These are phyloP conservation scores for Leucosporidium creatinivorum DNA, from an alignment of 768 basidiomycete species.

Conservation along the genomic window DNA sequence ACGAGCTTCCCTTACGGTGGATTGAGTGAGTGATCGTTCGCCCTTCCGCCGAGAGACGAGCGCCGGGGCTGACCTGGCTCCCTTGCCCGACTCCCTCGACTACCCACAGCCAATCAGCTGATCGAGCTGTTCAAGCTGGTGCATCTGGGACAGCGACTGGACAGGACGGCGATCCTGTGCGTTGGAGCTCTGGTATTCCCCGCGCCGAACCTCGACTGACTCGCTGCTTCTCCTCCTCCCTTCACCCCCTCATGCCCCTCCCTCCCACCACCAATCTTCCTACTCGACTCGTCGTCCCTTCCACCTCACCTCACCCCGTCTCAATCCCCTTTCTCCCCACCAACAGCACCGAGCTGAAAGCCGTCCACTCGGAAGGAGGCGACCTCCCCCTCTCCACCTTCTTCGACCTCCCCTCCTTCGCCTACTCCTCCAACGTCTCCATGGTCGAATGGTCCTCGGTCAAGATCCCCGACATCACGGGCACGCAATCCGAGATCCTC, in stretches of 20 bases:
- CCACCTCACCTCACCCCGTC: background rate
- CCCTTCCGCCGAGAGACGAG: too few species aligned
- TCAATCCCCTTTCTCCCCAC: background rate
- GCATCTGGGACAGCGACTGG: slow-evolving; percentile 23
- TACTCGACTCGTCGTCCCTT: too few species aligned
- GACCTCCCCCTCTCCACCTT: slow-evolving; percentile 21
- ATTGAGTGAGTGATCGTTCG: slow-evolving; percentile 10
- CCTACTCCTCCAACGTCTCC: slow-evolving; percentile 27
- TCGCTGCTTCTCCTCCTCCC: too few species aligned
- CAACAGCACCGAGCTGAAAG: slow-evolving; percentile 25
- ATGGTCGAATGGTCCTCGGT: slow-evolving; percentile 26
- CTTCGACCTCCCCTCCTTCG: slow-evolving; percentile 26
- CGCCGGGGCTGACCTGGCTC: background rate
- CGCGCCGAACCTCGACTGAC: too few species aligned
- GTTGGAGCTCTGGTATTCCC: background rate
- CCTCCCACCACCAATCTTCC: too few species aligned
- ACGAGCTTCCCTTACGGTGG: slow-evolving; percentile 29
- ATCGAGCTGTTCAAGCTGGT: slow-evolving; percentile 31
- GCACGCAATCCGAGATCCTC: slow-evolving; percentile 20
- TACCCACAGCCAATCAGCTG: slow-evolving; percentile 19
- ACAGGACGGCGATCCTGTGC: slow-evolving; percentile 24
- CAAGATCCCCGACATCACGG: slow-evolving; percentile 30
- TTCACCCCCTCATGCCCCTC: too few species aligned
- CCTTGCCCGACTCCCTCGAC: background rate
- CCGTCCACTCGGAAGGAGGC: slow-evolving; percentile 22